phyloP scores from a whole-genome alignment of 2,329 filamentous ascomycete genomes.

The Pestalotiopsis sp. region DNA sequence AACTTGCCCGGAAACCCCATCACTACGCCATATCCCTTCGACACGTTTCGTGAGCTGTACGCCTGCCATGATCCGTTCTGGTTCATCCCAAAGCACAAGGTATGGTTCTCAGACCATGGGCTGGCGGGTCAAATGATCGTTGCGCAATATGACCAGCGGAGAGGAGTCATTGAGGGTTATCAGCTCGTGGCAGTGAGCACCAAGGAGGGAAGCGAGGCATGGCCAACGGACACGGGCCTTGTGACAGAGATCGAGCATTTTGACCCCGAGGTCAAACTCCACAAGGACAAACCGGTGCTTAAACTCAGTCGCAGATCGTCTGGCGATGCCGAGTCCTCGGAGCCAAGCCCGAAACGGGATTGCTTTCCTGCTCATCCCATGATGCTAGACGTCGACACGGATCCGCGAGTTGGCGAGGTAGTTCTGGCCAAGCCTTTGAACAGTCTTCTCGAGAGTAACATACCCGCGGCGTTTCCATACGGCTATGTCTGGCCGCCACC shows the following conservation, averaged over 20 bases:
- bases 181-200: slow-evolving; percentile 69
- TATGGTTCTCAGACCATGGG: slow-evolving; percentile 83
- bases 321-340: slow-evolving; percentile 55
- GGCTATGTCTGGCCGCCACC: slow-evolving; percentile 75
- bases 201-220: slow-evolving; percentile 58
- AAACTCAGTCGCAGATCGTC: slow-evolving; percentile 50
- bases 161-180: slow-evolving; percentile 80
- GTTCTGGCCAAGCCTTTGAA: slow-evolving; percentile 61
- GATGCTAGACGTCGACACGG: slow-evolving; percentile 44
- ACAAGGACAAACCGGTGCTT: slow-evolving; percentile 74
- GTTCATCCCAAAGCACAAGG: slow-evolving; percentile 78
- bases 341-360: slow-evolving; percentile 25
- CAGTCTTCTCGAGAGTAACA: slow-evolving; percentile 34
- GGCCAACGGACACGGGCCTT: slow-evolving; percentile 58
- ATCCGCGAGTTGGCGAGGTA: slow-evolving; percentile 67
- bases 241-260: slow-evolving; percentile 74
- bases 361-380: slow-evolving; percentile 58
- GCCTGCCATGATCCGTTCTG: slow-evolving; percentile 76
- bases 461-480: slow-evolving; percentile 41
- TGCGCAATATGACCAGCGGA: slow-evolving; percentile 72
- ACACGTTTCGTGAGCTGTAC: slow-evolving; percentile 73
- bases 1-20: slow-evolving; percentile 63
- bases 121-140: slow-evolving; percentile 76
- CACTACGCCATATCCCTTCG: slow-evolving; percentile 57
- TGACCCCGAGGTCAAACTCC: slow-evolving; percentile 68